These are phyloP conservation scores for Limonium bicolor DNA, from an alignment of 148 eudicot genomes.

Conservation along the genomic window DNA sequence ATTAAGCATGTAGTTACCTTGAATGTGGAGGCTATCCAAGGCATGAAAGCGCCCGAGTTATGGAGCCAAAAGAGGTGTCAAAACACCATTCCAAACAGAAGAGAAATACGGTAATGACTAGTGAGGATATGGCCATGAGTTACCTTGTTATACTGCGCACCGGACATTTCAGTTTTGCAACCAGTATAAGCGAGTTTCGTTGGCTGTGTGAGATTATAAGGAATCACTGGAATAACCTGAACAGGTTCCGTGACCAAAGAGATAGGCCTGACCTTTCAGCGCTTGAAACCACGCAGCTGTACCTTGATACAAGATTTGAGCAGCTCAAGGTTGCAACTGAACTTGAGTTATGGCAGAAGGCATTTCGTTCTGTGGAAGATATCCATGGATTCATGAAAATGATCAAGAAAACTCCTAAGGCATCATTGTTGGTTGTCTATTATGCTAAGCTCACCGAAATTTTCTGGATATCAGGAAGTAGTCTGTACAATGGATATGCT, in stretches of 20 bases:
- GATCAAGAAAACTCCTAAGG: constrained; percentile 76
- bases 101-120: too few species aligned
- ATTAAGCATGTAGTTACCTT: too few species aligned
- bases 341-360: constrained; percentile 98
- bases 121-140: too few species aligned
- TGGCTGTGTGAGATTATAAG: constrained; percentile 89
- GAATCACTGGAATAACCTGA: constrained; percentile 74
- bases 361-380: constrained; percentile 82
- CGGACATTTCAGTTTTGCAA: constrained; percentile 97
- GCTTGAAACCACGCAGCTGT: constrained; percentile 82
- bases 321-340: constrained; percentile 90
- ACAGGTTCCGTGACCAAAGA: constrained; percentile 87
- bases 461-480: constrained; percentile 68
- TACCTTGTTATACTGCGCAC: too few species aligned
- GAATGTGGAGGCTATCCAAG: too few species aligned
- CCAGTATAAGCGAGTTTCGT: constrained; percentile 94
- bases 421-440: constrained; percentile 71
- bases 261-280: constrained; percentile 84
- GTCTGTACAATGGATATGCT: constrained; percentile 85
- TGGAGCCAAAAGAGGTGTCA: too few species aligned
- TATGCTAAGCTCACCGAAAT: constrained; percentile 74
- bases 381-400: constrained; percentile 72
- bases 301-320: constrained; percentile 93
- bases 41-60: too few species aligned
- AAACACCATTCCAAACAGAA: too few species aligned